Evolutionary conservation across 2,329 filamentous ascomycete species (phyloP).

Genomic region (Teratosphaeria epicoccoides): DNA sequence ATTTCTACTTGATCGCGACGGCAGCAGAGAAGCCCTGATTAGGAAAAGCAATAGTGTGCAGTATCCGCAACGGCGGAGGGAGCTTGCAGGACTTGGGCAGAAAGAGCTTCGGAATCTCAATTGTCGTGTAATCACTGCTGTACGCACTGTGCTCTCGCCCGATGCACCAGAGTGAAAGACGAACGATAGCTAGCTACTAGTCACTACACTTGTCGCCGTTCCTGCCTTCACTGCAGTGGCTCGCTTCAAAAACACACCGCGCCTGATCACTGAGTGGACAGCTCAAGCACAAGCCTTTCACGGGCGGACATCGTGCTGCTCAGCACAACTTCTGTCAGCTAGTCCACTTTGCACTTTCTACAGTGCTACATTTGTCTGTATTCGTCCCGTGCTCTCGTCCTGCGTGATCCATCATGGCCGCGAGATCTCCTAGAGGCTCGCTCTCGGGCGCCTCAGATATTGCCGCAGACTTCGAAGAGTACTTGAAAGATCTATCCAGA

Average conservation of each 20-base stretch:
- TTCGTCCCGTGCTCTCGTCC: neutral
- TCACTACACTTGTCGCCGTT: conserved; percentile 30
- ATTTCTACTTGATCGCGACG: neutral
- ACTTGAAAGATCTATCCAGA: conserved; percentile 78
- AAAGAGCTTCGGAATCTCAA: conserved; percentile 19
- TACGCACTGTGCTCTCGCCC: neutral
- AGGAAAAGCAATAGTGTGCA: neutral
- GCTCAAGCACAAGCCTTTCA: neutral
- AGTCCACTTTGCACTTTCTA: neutral
- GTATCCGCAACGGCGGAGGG: conserved; percentile 10
- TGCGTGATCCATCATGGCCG: conserved; percentile 45
- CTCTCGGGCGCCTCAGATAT: conserved; percentile 54
- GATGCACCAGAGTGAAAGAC: neutral
- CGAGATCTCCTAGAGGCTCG: conserved; percentile 27
- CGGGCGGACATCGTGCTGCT: neutral
- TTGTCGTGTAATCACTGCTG: neutral
- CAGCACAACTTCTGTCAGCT: neutral
- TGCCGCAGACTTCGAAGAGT: conserved; percentile 87
- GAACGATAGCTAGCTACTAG: conserved; percentile 40
- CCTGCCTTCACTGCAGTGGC: conserved; percentile 14
- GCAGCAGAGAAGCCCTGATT: neutral
- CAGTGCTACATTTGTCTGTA: neutral
- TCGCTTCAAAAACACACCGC: conserved; percentile 2
- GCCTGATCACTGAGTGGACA: conserved; percentile 1
- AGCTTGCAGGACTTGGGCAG: conserved; percentile 12